Base-by-base conservation (phyloP, 306 rosid genomes). In the Lathyrus sativus region DNA sequence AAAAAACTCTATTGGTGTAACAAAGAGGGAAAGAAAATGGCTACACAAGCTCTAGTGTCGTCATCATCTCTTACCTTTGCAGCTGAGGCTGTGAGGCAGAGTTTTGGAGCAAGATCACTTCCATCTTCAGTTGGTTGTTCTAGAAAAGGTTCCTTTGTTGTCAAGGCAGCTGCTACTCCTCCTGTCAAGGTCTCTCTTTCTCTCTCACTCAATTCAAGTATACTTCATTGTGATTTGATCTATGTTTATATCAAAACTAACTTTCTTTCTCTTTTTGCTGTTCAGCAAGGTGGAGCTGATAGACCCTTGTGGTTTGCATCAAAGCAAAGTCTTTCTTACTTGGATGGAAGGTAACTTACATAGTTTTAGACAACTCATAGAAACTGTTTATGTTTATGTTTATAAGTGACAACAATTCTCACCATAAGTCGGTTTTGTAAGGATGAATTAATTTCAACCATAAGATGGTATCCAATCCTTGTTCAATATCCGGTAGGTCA, bases 291-390 rank as follows among this genome's bases (percentile, higher is more conserved):
- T 11, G 83, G 97, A 72, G 90, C 89, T 7, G 79, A 90, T 50
- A 85, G 98, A 57, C 95, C 48, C 1, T 78, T 93, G 78, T 93
- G 98, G 98, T 90, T 90, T 67, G 98, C 98, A n/a, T 93, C 98
- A 72, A 88, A 93, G 77, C 98, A 93, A 62, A 90, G 97, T 58
- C 98, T 93, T 64, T 11, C 98, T 70, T 93, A 93, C 90, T 82
- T 93, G 86, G 97, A 93, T 68, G 98, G 98, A 80, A 93, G 98
- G 98, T 93, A 85, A 62, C 11, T 37, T 37, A 15, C 58, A 4
- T 71, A 39, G 9, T 35, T 35, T 35, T 7, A 35, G 39, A 35
- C 2, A 35, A 7, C 39, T 6, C 2, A 35, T 35, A 7, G 39
- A 7, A 35, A 35, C 39, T 35, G 39, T 7, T 35, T 35, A 35